Evolutionary conservation across 805 yeast species (phyloP).

Genomic region (Cyberlindnera americana): DNA sequence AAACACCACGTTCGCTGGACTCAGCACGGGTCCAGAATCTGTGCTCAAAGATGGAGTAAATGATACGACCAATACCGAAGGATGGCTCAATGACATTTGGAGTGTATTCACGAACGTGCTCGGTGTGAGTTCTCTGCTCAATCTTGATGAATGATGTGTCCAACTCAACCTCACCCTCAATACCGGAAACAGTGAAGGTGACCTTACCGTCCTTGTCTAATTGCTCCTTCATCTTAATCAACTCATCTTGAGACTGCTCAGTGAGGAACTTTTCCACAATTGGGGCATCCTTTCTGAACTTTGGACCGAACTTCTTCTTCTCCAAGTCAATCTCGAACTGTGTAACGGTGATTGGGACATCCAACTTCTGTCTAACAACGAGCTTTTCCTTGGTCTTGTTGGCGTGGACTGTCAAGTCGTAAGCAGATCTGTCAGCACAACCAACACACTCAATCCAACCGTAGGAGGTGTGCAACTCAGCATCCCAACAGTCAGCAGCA

Average conservation of each 20-base stretch:
- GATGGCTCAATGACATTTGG: constrained; percentile 99
- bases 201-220: constrained; percentile 61
- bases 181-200: constrained; percentile 61
- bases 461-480: constrained; percentile 89
- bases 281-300: constrained; percentile 96
- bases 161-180: constrained; percentile 59
- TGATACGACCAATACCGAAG: constrained; percentile 96
- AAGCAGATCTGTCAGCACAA: constrained; percentile 99
- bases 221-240: constrained; percentile 71
- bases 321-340: constrained; percentile 80
- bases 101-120: constrained; percentile 90
- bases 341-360: constrained; percentile 80
- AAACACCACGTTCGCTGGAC: constrained; percentile 80
- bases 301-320: constrained; percentile 96
- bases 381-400: constrained; percentile 93
- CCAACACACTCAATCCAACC: constrained; percentile 99
- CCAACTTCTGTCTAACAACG: constrained; percentile 87
- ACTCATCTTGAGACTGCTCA: constrained; percentile 77
- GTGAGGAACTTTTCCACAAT: constrained; percentile 78
- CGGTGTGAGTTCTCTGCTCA: constrained; percentile 73
- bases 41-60: constrained; percentile 92
- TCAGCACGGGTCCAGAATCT: constrained; percentile 93
- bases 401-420: constrained; percentile 92
- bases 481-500: constrained; percentile 99
- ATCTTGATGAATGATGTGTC: constrained; percentile 71